phyloP scores from a whole-genome alignment of 257 asterid species.

The Cordia subcordata region DNA sequence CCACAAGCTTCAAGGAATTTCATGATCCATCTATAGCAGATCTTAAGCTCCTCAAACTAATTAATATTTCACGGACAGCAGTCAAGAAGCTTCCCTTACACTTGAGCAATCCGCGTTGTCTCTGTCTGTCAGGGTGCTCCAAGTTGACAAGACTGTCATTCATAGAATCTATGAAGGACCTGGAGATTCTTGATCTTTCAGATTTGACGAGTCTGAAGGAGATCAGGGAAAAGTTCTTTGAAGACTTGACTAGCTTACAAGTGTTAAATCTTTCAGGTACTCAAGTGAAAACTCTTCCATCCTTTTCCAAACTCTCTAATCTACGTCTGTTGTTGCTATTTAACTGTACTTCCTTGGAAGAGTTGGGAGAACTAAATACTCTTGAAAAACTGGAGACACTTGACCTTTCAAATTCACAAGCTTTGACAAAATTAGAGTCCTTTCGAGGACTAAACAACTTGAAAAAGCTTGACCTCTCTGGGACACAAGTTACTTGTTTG shows the following conservation, averaged over 20 bases:
- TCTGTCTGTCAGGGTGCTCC: slow-evolving; percentile 16
- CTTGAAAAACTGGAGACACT: slow-evolving; percentile 21
- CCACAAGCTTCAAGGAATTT: slow-evolving; percentile 25
- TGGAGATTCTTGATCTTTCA: slow-evolving; percentile 31
- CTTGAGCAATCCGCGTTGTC: slow-evolving; percentile 18
- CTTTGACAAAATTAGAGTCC: slow-evolving; percentile 19
- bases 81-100: slow-evolving; percentile 24
- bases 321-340: slow-evolving; percentile 21
- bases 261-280: slow-evolving; percentile 36
- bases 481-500: slow-evolving; percentile 9
- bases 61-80: slow-evolving; percentile 34
- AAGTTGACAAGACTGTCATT: slow-evolving; percentile 24
- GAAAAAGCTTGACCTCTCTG: slow-evolving; percentile 15
- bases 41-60: slow-evolving; percentile 10
- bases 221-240: slow-evolving; percentile 17
- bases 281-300: slow-evolving; percentile 12
- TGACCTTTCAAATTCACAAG: slow-evolving; percentile 33
- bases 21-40: slow-evolving; percentile 32
- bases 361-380: slow-evolving; percentile 16
- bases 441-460: slow-evolving; percentile 22
- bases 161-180: slow-evolving; percentile 8
- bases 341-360: slow-evolving; percentile 16
- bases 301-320: slow-evolving; percentile 11
- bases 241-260: slow-evolving; percentile 1
- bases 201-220: slow-evolving; percentile 13